phyloP scores from a whole-genome alignment of 1,139 yeast genomes.

The Petasospora rhodanensis region DNA sequence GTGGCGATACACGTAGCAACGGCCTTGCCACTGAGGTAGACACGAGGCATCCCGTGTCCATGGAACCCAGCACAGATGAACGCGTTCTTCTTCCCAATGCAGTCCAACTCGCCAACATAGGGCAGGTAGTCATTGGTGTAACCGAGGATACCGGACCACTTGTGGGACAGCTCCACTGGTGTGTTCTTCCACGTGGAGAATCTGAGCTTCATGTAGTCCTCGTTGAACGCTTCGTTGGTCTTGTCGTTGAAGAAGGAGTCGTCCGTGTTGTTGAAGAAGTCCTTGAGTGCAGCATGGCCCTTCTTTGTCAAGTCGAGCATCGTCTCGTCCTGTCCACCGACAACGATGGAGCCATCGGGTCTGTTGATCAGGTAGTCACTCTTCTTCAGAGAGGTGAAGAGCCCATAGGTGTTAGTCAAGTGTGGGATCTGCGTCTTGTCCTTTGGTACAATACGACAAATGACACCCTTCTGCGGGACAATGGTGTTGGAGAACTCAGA shows the following conservation, averaged over 20 bases:
- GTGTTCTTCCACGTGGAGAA: conserved; percentile 20
- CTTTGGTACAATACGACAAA: conserved; percentile 17
- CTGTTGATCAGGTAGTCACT: conserved; percentile 21
- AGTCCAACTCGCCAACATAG: conserved; percentile 21
- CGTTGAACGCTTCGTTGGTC: conserved; percentile 7
- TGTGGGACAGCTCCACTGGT: conserved; percentile 10
- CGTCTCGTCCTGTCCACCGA: conserved; percentile 17
- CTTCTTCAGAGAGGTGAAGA: conserved; percentile 12
- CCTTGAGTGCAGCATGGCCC: conserved; percentile 9
- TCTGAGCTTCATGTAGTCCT: conserved; percentile 14
- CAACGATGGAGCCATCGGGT: conserved; percentile 20
- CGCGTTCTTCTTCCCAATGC: conserved; percentile 23
- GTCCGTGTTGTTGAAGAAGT: conserved; percentile 13
- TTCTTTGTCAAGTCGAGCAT: conserved; percentile 5
- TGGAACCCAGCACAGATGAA: conserved; percentile 40
- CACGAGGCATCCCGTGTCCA: conserved; percentile 48
- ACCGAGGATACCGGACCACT: conserved; percentile 22
- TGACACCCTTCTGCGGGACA: conserved; percentile 18
- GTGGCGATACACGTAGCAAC: conserved; percentile 16
- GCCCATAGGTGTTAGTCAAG: conserved; percentile 19
- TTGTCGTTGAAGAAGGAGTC: conserved; percentile 14
- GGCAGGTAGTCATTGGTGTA: conserved; percentile 20
- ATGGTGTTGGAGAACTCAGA: conserved; percentile 15
- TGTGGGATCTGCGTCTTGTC: conserved; percentile 17
- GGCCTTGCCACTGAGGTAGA: conserved; percentile 26